Base-by-base conservation (phyloP, 345 rosid genomes). In the Eucalyptus decipiens region DNA sequence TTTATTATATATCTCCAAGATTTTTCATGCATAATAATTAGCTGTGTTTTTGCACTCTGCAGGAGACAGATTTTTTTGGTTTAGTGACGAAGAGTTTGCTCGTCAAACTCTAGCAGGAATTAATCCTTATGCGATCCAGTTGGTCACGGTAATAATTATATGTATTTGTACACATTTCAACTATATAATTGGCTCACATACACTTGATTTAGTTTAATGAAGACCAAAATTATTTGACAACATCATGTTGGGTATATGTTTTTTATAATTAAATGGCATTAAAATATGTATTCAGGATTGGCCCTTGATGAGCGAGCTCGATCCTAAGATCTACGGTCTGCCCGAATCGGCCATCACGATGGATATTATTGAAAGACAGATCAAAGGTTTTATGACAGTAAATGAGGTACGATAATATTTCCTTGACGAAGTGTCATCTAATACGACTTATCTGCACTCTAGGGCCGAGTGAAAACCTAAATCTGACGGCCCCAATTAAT, bases 31-130 rank as follows among this genome's bases (percentile, higher is more conserved):
- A 56, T 56, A 56, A 24, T 62, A 32, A 8, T 80, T 11, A 49
- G 60, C 47, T 13, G 24, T 42, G 2, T 16, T n/a, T 16, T 42
- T 87, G 86, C 69, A 23, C 18, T 43, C 50, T 89, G 88, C 91
- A 97, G 98, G 95, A 90, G 96, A 95, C 89, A 93, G 89, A 72
- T 95, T 95, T 86, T 94, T 95, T 90, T 96, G 99, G 99, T 86
- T 94, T 21, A 91, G 94, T 87, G 98, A 97, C 67, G 98, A 93
- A 18, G 98, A 97, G 80, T 97, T 96, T 40, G 95, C 92, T 60
- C 93, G 98, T 14, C 96, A 97, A 89, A 93, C 95, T 60, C 96
- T 97, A 86, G 94, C 97, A 48, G 98, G 99, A 67, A 94, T 97
- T 56, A 97, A 97, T 50, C 98, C 99, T 23, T 93, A 42, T n/a